These are phyloP conservation scores for Durotheca rogersii DNA, from an alignment of 495 filamentous ascomycete genomes.

Conservation along the genomic window DNA sequence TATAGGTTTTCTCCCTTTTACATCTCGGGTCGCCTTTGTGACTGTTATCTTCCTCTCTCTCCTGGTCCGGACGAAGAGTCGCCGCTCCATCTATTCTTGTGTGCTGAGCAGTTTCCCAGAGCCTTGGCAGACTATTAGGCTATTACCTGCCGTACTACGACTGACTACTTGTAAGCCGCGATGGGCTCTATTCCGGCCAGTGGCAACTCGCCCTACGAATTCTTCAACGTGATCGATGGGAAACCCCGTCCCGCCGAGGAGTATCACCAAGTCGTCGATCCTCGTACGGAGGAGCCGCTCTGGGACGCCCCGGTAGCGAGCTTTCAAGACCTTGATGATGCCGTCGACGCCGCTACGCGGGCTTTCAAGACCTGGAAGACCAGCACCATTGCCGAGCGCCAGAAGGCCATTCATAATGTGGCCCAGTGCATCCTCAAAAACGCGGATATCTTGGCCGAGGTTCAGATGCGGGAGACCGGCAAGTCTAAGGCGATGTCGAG, in stretches of 20 bases:
- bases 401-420: conserved; percentile 55
- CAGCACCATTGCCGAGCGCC: conserved; percentile 48
- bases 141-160: neutral
- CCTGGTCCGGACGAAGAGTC: conserved; percentile 1
- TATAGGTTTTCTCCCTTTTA: conserved; percentile 2
- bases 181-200: conserved; percentile 24
- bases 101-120: conserved; percentile 2
- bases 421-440: conserved; percentile 42
- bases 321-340: conserved; percentile 50
- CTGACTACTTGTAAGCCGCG: conserved; percentile 5
- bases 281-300: conserved; percentile 49
- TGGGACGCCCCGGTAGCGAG: conserved; percentile 49
- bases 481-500: conserved; percentile 40
- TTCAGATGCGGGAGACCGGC: conserved; percentile 45
- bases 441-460: conserved; percentile 37
- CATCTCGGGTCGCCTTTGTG: neutral
- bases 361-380: conserved; percentile 50
- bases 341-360: conserved; percentile 46
- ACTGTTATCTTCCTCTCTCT: neutral
- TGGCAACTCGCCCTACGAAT: conserved; percentile 30
- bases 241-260: conserved; percentile 40
- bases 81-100: conserved; percentile 1
- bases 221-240: conserved; percentile 51
- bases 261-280: conserved; percentile 45
- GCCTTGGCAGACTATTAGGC: conserved; percentile 18